Conservation (phyloP, 495 filamentous ascomycete genomes). For the Geopyxis carbonaria region DNA sequence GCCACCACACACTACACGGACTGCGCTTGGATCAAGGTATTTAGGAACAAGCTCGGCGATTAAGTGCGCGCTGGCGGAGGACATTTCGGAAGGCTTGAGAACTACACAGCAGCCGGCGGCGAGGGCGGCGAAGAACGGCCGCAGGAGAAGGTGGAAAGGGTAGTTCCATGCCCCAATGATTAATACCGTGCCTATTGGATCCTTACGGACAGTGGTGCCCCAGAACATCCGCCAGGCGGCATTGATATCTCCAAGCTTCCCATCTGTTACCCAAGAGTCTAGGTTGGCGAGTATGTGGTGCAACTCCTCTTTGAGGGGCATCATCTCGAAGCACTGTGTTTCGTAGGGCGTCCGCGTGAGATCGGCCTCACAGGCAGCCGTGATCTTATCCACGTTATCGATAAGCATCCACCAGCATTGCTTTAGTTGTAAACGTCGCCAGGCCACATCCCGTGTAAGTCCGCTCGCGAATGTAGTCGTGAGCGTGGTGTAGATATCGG, state of each 20-base stretch:
- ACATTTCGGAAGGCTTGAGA: constrained; percentile 74
- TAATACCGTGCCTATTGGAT: constrained; percentile 66
- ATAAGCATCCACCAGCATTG: neutral
- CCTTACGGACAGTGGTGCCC: constrained; percentile 55
- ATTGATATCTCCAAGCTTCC: too few relatives aligned
- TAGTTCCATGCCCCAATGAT: constrained; percentile 92
- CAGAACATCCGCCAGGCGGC: neutral
- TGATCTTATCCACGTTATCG: neutral
- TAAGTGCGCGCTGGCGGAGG: constrained; percentile 56
- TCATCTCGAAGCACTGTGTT: neutral
- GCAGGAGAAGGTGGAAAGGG: constrained; percentile 61
- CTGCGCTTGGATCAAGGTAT: constrained; percentile 60
- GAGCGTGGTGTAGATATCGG: neutral
- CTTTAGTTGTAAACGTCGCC: neutral
- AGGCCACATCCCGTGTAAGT: neutral
- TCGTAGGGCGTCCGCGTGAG: neutral
- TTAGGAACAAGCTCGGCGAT: constrained; percentile 51
- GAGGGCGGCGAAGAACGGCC: constrained; percentile 75
- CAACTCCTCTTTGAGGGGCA: neutral
- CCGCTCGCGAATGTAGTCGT: neutral
- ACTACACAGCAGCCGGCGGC: constrained; percentile 77
- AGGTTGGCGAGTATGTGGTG: neutral
- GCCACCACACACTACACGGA: constrained; percentile 61
- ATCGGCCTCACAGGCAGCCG: neutral
- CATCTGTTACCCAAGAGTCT: neutral